Evolutionary conservation across 148 eudicot genomes (phyloP).

Genomic region (Vaccinium corymbosum): DNA sequence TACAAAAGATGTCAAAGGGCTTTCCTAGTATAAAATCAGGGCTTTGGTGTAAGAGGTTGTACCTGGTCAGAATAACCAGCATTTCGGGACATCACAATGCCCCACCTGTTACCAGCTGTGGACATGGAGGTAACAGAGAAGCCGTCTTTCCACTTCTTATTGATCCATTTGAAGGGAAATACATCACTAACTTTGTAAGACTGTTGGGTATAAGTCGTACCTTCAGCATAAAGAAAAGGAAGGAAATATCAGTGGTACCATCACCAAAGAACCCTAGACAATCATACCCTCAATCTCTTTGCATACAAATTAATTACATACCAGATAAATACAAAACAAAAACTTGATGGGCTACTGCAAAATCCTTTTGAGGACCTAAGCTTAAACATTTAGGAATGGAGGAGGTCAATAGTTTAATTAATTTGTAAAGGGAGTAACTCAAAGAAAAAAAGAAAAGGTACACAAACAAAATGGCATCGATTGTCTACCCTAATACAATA

Average conservation of each 20-base stretch:
- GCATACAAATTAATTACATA: not conserved
- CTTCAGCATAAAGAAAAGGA: conserved; percentile 21
- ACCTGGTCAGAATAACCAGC: conserved; percentile 48
- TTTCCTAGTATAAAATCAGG: not conserved
- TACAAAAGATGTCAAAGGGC: conserved; percentile 7
- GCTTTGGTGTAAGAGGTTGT: not conserved
- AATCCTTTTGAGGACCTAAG: not conserved
- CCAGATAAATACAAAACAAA: not conserved
- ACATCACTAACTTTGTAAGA: conserved; percentile 56
- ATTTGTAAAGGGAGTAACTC: not conserved
- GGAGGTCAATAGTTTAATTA: not conserved
- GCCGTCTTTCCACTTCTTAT: conserved; percentile 59
- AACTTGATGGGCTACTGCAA: not conserved
- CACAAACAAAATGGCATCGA: not conserved
- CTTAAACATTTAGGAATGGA: not conserved
- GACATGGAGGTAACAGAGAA: conserved; percentile 52
- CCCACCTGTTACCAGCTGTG: conserved; percentile 52
- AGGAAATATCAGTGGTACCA: not conserved
- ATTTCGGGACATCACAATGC: conserved; percentile 49
- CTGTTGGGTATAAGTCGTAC: conserved; percentile 45
- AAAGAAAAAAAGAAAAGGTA: not conserved
- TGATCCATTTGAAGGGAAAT: conserved; percentile 57
- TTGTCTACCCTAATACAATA: not conserved
- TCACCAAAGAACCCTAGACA: not conserved
- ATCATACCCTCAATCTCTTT: not conserved